A percentile compares a stretch with the other conserved stretches of the same genome.
Conservation (phyloP, 352 stramenopile genomes). For the Globisporangium uncinulatum region DNA sequence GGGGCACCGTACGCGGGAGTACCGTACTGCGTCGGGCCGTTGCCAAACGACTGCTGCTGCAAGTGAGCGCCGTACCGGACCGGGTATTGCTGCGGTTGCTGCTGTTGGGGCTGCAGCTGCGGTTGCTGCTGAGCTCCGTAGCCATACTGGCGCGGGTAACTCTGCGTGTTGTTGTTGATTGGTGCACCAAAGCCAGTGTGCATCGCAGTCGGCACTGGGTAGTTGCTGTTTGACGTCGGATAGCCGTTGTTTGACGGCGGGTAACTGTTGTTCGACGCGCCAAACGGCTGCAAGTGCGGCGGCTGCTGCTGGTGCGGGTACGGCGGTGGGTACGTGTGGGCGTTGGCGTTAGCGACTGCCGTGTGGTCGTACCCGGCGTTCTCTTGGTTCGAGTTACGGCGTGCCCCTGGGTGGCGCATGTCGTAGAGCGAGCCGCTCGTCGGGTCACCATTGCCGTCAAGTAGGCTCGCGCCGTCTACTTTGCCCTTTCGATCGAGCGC, state of each 20-base stretch:
- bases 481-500: constrained; percentile 82
- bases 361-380: constrained; percentile 19
- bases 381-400: constrained; percentile 64
- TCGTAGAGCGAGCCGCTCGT: constrained; percentile 68
- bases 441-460: constrained; percentile 78
- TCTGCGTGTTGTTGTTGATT: constrained; percentile 17
- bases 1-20: constrained; percentile 21
- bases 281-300: not conserved
- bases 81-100: constrained; percentile 12
- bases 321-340: constrained; percentile 44
- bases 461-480: constrained; percentile 74
- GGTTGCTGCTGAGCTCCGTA: constrained; percentile 22
- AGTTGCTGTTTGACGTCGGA: constrained; percentile 1
- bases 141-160: constrained; percentile 38
- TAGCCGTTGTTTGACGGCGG: not conserved
- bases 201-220: constrained; percentile 14
- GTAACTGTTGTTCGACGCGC: constrained; percentile 1
- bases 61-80: constrained; percentile 13
- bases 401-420: constrained; percentile 23
- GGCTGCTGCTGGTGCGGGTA: constrained; percentile 30
- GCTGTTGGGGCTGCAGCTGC: constrained; percentile 15
- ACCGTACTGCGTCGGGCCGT: constrained; percentile 24
- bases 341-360: constrained; percentile 12
- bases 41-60: constrained; percentile 13
- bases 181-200: constrained; percentile 14